phyloP scores from a whole-genome alignment of 345 rosid species.

The Eucalyptus curtisii region DNA sequence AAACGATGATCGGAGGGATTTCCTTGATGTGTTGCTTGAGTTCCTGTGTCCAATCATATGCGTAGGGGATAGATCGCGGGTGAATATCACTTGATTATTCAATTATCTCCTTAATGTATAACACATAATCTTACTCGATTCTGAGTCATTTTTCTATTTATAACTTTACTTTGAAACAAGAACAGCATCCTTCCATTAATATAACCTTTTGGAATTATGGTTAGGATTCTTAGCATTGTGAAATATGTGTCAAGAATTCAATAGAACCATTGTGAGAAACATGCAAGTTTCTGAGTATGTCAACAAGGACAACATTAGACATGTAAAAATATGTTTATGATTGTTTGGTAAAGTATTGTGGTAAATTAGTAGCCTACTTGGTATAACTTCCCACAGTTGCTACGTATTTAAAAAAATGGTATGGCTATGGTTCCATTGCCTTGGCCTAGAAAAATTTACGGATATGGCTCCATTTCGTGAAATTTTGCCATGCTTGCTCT shows the following conservation, averaged over 20 bases:
- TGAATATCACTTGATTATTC: too few relatives aligned
- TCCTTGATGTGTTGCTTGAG: slow-evolving; percentile 21
- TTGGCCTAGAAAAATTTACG: background rate
- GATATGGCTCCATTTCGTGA: background rate
- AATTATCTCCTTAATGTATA: too few relatives aligned
- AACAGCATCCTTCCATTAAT: background rate
- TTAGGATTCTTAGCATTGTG: background rate
- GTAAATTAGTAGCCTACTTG: background rate
- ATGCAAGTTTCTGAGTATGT: background rate
- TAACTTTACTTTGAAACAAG: background rate
- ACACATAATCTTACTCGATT: background rate
- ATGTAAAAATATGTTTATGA: background rate
- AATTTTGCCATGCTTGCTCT: background rate
- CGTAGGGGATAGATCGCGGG: background rate
- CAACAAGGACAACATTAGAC: background rate
- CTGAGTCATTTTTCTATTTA: too few relatives aligned
- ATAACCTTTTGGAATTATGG: background rate
- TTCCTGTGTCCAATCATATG: background rate
- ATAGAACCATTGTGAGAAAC: background rate
- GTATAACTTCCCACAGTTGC: background rate
- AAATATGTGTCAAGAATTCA: background rate
- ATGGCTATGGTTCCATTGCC: background rate
- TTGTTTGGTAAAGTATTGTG: background rate
- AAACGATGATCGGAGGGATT: slow-evolving; percentile 3
- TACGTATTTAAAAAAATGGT: too few relatives aligned